Evolutionary conservation across 2,329 filamentous ascomycete species (phyloP).

Genomic region (Cercospora zeina): DNA sequence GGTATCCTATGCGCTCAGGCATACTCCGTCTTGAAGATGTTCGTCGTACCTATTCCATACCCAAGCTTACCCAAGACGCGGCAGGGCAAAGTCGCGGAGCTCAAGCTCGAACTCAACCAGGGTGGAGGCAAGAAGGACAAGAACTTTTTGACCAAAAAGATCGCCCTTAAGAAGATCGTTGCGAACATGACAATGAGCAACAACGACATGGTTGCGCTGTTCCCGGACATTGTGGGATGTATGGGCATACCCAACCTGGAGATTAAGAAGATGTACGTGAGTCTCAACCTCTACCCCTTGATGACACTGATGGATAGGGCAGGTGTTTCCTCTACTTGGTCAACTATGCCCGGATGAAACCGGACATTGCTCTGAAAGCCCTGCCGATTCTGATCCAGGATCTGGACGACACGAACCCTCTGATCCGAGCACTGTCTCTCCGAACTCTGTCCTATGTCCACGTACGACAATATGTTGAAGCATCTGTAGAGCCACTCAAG

Average conservation of each 20-base stretch:
- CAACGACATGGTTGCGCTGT: conserved; percentile 97
- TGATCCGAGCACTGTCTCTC: conserved; percentile 87
- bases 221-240: conserved; percentile 90
- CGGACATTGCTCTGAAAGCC: conserved; percentile 90
- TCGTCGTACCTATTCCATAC: conserved; percentile 14
- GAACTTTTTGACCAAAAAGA: conserved; percentile 92
- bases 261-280: conserved; percentile 95
- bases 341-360: conserved; percentile 93
- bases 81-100: conserved; percentile 98
- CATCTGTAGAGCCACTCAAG: conserved; percentile 81
- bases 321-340: conserved; percentile 98
- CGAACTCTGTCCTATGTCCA: conserved; percentile 98
- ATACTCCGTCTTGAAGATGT: conserved; percentile 10
- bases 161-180: conserved; percentile 98
- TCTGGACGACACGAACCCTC: conserved; percentile 87
- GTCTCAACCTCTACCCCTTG: not conserved
- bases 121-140: conserved; percentile 97
- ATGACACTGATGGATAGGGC: conserved; percentile 37
- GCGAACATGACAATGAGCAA: conserved; percentile 99
- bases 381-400: conserved; percentile 75
- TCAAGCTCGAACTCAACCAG: conserved; percentile 75
- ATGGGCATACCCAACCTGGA: conserved; percentile 94
- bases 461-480: conserved; percentile 91
- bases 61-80: conserved; percentile 29
- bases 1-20: not conserved